A percentile compares a stretch with the other conserved stretches of the same genome.
Conservation (phyloP, 208 protist genomes). For the Trypanosoma mega region DNA sequence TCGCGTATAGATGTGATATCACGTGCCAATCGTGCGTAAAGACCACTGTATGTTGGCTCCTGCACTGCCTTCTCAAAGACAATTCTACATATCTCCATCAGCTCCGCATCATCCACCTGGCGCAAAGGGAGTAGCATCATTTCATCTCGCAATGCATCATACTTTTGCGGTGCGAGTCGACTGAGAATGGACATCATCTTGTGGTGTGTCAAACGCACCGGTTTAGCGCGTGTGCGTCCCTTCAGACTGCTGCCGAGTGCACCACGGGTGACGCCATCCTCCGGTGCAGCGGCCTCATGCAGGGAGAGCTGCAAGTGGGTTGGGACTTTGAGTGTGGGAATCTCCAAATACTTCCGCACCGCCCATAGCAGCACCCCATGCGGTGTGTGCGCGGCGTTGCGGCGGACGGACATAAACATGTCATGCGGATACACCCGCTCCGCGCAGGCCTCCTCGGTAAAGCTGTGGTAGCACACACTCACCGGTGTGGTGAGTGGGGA, state of each 20-base stretch:
- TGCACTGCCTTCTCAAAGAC: constrained; percentile 87
- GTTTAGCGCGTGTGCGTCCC: constrained; percentile 44
- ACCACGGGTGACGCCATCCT: constrained; percentile 57
- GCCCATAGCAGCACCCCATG: constrained; percentile 81
- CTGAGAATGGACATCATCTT: constrained; percentile 89
- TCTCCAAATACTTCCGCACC: constrained; percentile 65
- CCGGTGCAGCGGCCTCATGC: constrained; percentile 41
- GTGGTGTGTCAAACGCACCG: constrained; percentile 70
- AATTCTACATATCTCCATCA: constrained; percentile 79
- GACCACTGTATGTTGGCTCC: constrained; percentile 73
- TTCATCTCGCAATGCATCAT: constrained; percentile 64
- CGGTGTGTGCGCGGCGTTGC: constrained; percentile 83
- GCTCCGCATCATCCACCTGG: constrained; percentile 71
- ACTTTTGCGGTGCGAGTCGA: constrained; percentile 83
- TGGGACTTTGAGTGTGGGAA: constrained; percentile 82
- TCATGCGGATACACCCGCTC: constrained; percentile 62
- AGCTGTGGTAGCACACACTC: constrained; percentile 54
- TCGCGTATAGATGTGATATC: constrained; percentile 68
- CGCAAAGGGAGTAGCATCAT: constrained; percentile 75
- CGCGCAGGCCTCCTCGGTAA: constrained; percentile 52
- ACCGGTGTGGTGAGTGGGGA: constrained; percentile 58
- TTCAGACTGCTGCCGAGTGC: constrained; percentile 58
- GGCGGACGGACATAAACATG: constrained; percentile 79
- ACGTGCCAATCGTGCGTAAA: constrained; percentile 73
- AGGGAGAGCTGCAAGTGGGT: constrained; percentile 73